Base-by-base conservation (phyloP, 371 early-diverging fungal genomes). In the Chytridiales sp. region DNA sequence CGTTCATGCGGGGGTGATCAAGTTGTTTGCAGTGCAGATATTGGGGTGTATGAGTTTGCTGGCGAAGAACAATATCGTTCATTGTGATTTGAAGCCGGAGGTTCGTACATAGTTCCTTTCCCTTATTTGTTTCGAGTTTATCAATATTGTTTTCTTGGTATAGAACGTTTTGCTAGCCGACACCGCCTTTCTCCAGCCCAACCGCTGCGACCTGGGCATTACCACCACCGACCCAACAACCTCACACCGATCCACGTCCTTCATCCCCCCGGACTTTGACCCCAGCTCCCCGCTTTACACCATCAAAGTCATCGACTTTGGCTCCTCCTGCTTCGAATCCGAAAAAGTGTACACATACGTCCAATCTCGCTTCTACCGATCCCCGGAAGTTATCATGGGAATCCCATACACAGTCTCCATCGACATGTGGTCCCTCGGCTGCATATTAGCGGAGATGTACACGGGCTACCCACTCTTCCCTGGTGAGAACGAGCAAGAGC, bases 351-450 rank as follows among this genome's bases (percentile, higher is more conserved):
- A 94, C 70, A 97, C 96, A 1, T 98, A 98, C 73, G 95, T 98
- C 58, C 99, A 98, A 76, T 87, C 88, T 62, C 87, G 99, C 47
- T 99, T 96, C 78, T 99, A 98, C 69, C 86, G 99, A 22, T 91
- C 93, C 11, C 98, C 98, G 9, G 98, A 98, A 70, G 95, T 99
- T 29, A 86, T 99, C 21, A 69, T 98, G 47, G 74, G 76, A 31
- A 64, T 73, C 36, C 55, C 46, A 3, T 99, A 99, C 70, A 86
- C 82, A 57, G 91, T 83, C 67, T 85, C 93, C 3, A 94, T 99
- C 62, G 99, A 99, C 76, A 95, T 99, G 87, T 99, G 99, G 99
- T 90, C 91, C 56, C 75, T 99, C 36, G 99, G 99, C 2, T 99
- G 99, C 72, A 98, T 99, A 42, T 81, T 98, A 6, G 94, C 90